Percentiles rank a stretch among this genome's conserved stretches.
Evolutionary conservation across 371 early-diverging fungal genomes (phyloP).

Genomic region (Funneliformis caledonium): DNA sequence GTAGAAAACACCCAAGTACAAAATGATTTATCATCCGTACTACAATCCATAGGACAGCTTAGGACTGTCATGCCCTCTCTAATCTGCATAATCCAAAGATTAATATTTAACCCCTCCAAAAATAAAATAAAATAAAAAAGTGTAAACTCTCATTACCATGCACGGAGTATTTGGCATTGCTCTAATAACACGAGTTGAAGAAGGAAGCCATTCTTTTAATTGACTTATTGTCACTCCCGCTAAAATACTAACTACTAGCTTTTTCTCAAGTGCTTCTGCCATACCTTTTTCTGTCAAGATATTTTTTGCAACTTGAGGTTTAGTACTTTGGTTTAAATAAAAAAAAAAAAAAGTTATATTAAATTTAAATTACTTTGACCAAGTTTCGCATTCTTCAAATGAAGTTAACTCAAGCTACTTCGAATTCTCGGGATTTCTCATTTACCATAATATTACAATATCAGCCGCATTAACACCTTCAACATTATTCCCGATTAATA

Average conservation of each 20-base stretch:
- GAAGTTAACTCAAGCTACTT: no score
- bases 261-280: slow-evolving; percentile 47
- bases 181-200: slow-evolving; percentile 52
- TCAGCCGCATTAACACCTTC: slow-evolving; percentile 48
- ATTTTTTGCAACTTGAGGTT: slow-evolving; percentile 54
- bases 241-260: slow-evolving; percentile 53
- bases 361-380: not conserved
- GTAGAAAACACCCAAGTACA: slow-evolving; percentile 53
- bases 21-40: slow-evolving; percentile 46
- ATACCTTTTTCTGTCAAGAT: slow-evolving; percentile 51
- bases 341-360: not conserved
- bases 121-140: not conserved
- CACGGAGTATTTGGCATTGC: slow-evolving; percentile 65
- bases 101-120: not conserved
- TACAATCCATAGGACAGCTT: slow-evolving; percentile 45
- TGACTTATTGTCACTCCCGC: slow-evolving; percentile 56
- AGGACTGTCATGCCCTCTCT: slow-evolving; percentile 61
- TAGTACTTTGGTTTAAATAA: slow-evolving; percentile 43
- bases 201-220: slow-evolving; percentile 52
- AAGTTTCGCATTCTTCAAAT: no score
- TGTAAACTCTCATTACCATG: slow-evolving; percentile 46
- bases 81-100: slow-evolving; percentile 43
- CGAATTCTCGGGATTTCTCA: not conserved
- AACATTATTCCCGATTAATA: slow-evolving; percentile 49
- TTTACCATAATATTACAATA: slow-evolving; percentile 53